These are phyloP conservation scores for Miamiensis avidus DNA, from an alignment of 169 alveolate genomes.

Conservation along the genomic window DNA sequence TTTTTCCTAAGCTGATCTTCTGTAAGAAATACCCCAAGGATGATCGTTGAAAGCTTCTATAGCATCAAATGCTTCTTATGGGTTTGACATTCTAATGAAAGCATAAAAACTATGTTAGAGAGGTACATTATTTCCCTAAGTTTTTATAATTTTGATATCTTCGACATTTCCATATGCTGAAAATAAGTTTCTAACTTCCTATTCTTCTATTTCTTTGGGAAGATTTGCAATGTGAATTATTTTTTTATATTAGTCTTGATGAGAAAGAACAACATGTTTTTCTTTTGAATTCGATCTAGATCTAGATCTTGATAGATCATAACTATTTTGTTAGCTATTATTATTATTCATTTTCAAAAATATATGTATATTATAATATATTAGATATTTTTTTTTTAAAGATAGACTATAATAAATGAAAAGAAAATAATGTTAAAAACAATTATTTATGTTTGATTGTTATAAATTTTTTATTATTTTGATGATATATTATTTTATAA, in stretches of 20 bases:
- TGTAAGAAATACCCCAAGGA: neutral
- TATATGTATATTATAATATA: no score
- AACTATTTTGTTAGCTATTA: neutral
- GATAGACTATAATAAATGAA: no score
- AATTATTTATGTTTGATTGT: no score
- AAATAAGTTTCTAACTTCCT: no score
- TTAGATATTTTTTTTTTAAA: no score
- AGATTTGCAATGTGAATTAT: neutral
- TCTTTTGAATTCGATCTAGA: neutral
- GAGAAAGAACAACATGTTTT: no score
- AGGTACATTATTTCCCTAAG: neutral
- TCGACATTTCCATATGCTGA: neutral
- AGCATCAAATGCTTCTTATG: neutral
- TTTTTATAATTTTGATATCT: no score
- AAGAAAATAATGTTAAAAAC: no score
- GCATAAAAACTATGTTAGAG: neutral
- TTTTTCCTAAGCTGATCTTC: neutral
- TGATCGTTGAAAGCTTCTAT: neutral
- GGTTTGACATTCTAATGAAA: neutral
- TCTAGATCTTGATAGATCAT: neutral
- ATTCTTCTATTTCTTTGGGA: neutral
- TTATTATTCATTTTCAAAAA: no score
- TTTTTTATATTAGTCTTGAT: no score
- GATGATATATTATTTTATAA: no score
- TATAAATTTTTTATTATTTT: no score